Percentiles rank a stretch among this genome's conserved stretches.
phyloP scores from a whole-genome alignment of 805 yeast species.

The Wickerhamiella domercqiae region DNA sequence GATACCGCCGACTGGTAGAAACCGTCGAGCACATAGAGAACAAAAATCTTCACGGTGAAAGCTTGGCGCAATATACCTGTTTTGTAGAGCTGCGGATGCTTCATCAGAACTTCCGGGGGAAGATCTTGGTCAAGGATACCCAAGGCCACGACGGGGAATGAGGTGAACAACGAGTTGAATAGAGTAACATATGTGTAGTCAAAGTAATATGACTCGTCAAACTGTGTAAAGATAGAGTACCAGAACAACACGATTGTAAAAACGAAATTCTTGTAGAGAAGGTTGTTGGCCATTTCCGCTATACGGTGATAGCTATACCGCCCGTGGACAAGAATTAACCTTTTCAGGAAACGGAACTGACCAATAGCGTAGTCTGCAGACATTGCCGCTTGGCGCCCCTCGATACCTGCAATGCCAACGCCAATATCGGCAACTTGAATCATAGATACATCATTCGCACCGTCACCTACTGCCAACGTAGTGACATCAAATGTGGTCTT shows the following conservation, averaged over 20 bases:
- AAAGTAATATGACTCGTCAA: constrained; percentile 62
- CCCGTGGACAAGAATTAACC: constrained; percentile 65
- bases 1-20: constrained; percentile 55
- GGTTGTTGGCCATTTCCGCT: constrained; percentile 64
- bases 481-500: constrained; percentile 50
- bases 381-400: constrained; percentile 80
- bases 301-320: constrained; percentile 66
- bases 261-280: constrained; percentile 61
- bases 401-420: constrained; percentile 77
- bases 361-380: constrained; percentile 73
- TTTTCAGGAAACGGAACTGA: constrained; percentile 52
- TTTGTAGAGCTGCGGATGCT: constrained; percentile 57
- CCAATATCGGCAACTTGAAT: constrained; percentile 77
- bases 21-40: constrained; percentile 54
- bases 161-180: constrained; percentile 68
- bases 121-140: constrained; percentile 70
- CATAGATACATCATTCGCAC: constrained; percentile 81
- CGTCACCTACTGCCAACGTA: constrained; percentile 75
- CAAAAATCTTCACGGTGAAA: constrained; percentile 45
- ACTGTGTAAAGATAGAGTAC: constrained; percentile 54
- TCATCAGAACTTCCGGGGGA: constrained; percentile 43
- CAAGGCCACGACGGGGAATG: constrained; percentile 58
- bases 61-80: constrained; percentile 50
- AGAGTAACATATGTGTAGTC: constrained; percentile 68
- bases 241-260: constrained; percentile 64